Evolutionary conservation across 495 filamentous ascomycete genomes (phyloP).

Genomic region (Pseudoneurospora amorphoporcata): DNA sequence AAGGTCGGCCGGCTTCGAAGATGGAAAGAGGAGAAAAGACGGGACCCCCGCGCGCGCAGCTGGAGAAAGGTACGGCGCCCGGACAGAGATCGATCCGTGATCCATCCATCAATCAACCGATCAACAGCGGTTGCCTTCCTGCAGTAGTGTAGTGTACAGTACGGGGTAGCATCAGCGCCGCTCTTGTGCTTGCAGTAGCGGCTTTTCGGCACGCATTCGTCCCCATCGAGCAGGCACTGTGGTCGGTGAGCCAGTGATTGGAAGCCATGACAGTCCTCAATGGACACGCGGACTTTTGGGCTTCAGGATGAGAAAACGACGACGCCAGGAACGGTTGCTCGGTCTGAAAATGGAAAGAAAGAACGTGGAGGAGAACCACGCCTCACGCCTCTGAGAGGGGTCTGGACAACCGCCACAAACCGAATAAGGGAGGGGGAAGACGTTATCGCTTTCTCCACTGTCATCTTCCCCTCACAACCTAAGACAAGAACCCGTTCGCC

Average conservation of each 20-base stretch:
- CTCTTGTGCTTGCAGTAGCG: neutral
- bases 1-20: neutral
- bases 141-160: neutral
- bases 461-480: neutral
- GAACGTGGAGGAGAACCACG: neutral
- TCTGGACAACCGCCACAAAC: neutral
- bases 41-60: neutral
- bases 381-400: neutral
- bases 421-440: neutral
- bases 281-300: neutral
- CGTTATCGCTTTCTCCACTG: neutral
- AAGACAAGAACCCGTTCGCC: neutral
- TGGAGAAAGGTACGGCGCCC: neutral
- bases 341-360: neutral
- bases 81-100: neutral
- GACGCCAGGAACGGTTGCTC: neutral
- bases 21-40: neutral
- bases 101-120: neutral
- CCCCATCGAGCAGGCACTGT: neutral
- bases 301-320: neutral
- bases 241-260: neutral
- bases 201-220: neutral
- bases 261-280: neutral
- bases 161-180: neutral
- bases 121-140: neutral